Evolutionary conservation across 192 early-diverging fungal species (phyloP), one percentile per base, ranked within the genome.

Genomic region (Coemansia sp.): DNA sequence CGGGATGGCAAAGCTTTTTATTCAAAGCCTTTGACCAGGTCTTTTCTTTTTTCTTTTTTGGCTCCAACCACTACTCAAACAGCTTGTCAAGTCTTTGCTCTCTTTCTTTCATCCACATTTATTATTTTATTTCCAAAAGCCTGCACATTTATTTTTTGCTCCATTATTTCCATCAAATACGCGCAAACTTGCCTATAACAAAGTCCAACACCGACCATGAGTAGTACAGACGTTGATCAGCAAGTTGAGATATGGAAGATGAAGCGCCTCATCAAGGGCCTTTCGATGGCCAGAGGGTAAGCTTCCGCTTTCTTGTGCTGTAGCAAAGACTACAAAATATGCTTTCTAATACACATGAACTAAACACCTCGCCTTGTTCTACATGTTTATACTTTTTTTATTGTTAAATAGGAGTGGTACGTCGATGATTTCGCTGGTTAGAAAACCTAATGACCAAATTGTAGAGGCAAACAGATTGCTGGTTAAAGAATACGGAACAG

Each of bases 401-500:
- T 60, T 36, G 39, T 27, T 39, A 14, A 66, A 32, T 78, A 78
- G 90, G 39, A 99, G 95, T 76, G 97, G 95, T 69, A 99, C 95
- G 6, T 95, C 94, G 73, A 98, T 99, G 95, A 95, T 99, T 81
- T 95, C 94, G 31, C 89, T 99, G 46, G 89, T 96, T 67, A 87
- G 97, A 59, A 94, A 85, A 41, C 93, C 94, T 62, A 90, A 88
- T 75, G 89, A 90, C 84, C 94, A 97, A 70, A 92, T 98, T 69
- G 86, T 94, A 0, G 89, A 86, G 63, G 86, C 88, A 5, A 86
- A 87, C 36, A 90, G 90, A 67, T 94, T 93, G 95, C 89, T 97
- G 80, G 91, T 93, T 29, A 93, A 94, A 71, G 97, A 99, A 88
- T 91, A 93, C 70, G 95, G 97, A 62, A 94, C 95, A 31, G 95